Evolutionary conservation across 108 stramenopile genomes (phyloP).

Genomic region (Pseudonitzschia multistriata): DNA sequence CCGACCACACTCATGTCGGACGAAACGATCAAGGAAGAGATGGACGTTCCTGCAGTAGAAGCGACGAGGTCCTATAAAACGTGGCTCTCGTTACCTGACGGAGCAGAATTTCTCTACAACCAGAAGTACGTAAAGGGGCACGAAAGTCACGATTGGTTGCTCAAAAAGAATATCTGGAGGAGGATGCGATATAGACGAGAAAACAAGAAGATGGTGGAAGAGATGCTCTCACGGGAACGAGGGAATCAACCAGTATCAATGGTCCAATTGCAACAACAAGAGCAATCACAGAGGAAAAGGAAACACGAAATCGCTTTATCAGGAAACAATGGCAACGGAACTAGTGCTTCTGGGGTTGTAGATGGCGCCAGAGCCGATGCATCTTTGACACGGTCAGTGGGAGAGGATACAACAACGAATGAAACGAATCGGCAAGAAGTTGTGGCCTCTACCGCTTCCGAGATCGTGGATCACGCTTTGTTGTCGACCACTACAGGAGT

Average conservation of each 20-base stretch:
- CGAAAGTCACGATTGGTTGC: conserved; percentile 80
- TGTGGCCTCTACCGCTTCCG: conserved; percentile 17
- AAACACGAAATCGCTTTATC: background rate
- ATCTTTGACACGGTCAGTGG: background rate
- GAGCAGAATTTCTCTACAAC: conserved; percentile 75
- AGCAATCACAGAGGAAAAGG: background rate
- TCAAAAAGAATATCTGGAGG: conserved; percentile 89
- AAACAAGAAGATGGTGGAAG: conserved; percentile 70
- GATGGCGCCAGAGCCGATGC: background rate
- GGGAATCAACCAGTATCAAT: background rate
- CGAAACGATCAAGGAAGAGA: conserved; percentile 13
- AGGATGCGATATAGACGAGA: conserved; percentile 87
- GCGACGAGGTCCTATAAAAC: conserved; percentile 76
- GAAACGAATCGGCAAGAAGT: background rate
- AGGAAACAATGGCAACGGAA: background rate
- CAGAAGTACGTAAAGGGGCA: conserved; percentile 83
- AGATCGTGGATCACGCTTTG: conserved; percentile 32
- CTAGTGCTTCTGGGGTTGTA: background rate
- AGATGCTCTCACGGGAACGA: conserved; percentile 21
- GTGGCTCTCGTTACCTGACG: conserved; percentile 60
- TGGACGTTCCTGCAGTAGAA: conserved; percentile 57
- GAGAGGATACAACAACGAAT: background rate
- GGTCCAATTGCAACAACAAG: conserved; percentile 4
- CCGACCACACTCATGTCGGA: conserved; percentile 12
- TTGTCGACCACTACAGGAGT: conserved; percentile 5